phyloP scores from a whole-genome alignment of 805 yeast species.

The Saccharomycopsis fibuligera region DNA sequence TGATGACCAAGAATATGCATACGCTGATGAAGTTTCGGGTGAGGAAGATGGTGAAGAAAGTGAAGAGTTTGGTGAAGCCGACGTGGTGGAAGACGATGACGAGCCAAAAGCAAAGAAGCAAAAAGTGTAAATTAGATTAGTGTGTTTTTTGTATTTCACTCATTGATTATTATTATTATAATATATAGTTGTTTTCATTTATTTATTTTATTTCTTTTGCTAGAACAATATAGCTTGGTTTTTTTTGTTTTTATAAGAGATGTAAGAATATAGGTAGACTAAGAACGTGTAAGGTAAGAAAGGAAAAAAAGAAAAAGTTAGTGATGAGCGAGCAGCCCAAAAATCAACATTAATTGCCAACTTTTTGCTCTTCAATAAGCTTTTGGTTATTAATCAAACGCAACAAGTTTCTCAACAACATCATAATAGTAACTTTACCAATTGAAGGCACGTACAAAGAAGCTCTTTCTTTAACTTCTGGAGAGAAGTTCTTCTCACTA shows the following conservation, averaged over 20 bases:
- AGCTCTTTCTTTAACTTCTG: constrained; percentile 76
- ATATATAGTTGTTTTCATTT: background rate
- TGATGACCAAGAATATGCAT: constrained; percentile 43
- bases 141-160: too few relatives aligned
- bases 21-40: constrained; percentile 34
- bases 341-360: background rate
- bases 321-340: too few relatives aligned
- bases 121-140: background rate
- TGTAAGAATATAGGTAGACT: too few relatives aligned
- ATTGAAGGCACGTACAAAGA: constrained; percentile 91
- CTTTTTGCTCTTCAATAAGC: background rate
- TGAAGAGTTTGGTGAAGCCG: constrained; percentile 24
- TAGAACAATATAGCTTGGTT: too few relatives aligned
- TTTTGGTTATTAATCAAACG: constrained; percentile 68
- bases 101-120: background rate
- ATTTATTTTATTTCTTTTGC: too few relatives aligned
- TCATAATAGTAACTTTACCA: constrained; percentile 94
- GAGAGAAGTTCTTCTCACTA: constrained; percentile 75
- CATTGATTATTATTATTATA: too few relatives aligned
- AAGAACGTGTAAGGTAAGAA: too few relatives aligned
- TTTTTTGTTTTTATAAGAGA: too few relatives aligned
- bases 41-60: constrained; percentile 29
- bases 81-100: background rate
- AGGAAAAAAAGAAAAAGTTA: too few relatives aligned
- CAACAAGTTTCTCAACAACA: constrained; percentile 84